phyloP scores from a whole-genome alignment of 2,329 filamentous ascomycete species.

The Xylaria sp. region DNA sequence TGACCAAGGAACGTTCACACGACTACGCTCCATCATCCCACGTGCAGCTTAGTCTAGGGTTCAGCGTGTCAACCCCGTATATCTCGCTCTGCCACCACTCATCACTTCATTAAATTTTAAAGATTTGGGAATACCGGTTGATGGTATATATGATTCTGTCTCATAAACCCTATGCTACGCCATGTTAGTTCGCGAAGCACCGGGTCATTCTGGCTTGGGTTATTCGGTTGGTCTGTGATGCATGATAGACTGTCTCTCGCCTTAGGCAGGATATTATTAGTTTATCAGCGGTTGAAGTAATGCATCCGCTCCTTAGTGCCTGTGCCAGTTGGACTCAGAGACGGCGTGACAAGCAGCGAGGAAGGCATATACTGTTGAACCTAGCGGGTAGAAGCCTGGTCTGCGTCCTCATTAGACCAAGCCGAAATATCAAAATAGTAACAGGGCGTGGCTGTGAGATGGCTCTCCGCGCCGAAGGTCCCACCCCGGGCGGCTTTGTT shows the following conservation, averaged over 20 bases:
- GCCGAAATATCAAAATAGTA: slow-evolving; percentile 36
- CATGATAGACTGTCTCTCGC: neutral
- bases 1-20: slow-evolving; percentile 17
- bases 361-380: neutral
- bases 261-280: too few relatives aligned
- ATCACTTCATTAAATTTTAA: neutral
- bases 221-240: neutral
- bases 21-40: slow-evolving; percentile 17
- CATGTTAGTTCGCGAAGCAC: neutral
- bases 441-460: slow-evolving; percentile 35
- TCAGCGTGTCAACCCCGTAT: neutral
- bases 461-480: neutral
- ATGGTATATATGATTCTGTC: neutral
- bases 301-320: neutral
- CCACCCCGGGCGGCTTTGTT: slow-evolving; percentile 1
- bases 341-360: neutral
- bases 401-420: too few relatives aligned
- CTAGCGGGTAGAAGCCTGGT: too few relatives aligned
- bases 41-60: slow-evolving; percentile 19
- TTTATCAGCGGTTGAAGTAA: too few relatives aligned
- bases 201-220: neutral
- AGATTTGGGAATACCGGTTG: neutral
- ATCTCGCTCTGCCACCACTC: neutral
- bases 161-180: neutral
- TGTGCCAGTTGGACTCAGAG: neutral